Percentiles rank a stretch among this genome's conserved stretches.
phyloP scores from a whole-genome alignment of 2,329 filamentous ascomycete species.

The Paraphaeosphaeria sporulosa region DNA sequence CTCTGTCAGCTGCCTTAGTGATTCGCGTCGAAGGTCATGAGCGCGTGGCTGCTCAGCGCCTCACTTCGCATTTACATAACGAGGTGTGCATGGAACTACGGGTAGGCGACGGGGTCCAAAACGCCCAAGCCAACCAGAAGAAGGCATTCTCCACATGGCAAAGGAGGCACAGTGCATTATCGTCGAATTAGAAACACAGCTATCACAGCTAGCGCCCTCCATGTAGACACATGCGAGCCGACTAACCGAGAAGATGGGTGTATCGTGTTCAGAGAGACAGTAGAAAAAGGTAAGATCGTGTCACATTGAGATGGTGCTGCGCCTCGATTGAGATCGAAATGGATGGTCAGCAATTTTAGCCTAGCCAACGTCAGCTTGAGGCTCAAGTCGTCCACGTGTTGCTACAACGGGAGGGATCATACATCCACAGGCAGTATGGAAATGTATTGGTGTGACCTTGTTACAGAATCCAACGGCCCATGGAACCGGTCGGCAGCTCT shows the following conservation, averaged over 20 bases:
- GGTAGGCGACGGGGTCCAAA: slow-evolving; percentile 9
- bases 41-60: slow-evolving; percentile 10
- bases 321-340: slow-evolving; percentile 12
- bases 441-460: not conserved
- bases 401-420: not conserved
- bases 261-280: not conserved
- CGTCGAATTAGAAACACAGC: slow-evolving; percentile 22
- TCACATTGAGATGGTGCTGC: slow-evolving; percentile 14
- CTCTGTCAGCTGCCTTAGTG: slow-evolving; percentile 6
- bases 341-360: slow-evolving; percentile 23
- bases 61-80: slow-evolving; percentile 14
- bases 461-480: not conserved
- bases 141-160: slow-evolving; percentile 11
- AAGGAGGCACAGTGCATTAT: slow-evolving; percentile 13
- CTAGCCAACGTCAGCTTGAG: slow-evolving; percentile 22
- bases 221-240: slow-evolving; percentile 14
- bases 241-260: slow-evolving; percentile 12
- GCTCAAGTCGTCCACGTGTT: slow-evolving; percentile 19
- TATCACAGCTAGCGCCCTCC: slow-evolving; percentile 17
- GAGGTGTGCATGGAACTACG: slow-evolving; percentile 5
- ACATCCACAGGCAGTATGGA: not conserved
- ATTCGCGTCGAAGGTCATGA: slow-evolving; percentile 5
- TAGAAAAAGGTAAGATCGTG: not conserved
- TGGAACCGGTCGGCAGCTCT: not conserved
- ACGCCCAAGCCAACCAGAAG: slow-evolving; percentile 7